Base-by-base conservation (phyloP, 306 rosid species). In the Acacia confusa region DNA sequence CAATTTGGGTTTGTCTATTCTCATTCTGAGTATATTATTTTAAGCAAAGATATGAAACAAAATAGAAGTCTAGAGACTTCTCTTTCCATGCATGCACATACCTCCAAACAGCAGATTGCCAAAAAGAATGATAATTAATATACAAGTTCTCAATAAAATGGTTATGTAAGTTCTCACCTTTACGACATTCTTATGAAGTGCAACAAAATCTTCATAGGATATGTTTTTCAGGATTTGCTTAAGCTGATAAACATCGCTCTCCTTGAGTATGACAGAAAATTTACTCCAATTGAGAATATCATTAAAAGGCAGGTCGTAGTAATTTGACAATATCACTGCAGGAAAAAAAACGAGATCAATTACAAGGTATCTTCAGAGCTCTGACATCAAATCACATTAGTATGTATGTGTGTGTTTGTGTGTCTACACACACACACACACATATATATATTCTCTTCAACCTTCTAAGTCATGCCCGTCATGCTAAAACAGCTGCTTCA, bases 301-400 rank as follows among this genome's bases (percentile, higher is more conserved):
- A 75, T 93, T 95, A 89, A 95, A 95, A 63, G 99, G 99, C 43
- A 95, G 93, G 87, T 95, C 97, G 75, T 95, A 95, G 84, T 92
- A 93, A 87, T 95, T 85, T 64, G 97, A 95, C 74, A 95, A 85
- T 90, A 95, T 93, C 74, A 95, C 98, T 95, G 92, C 92, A 90
- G 82, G 65, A 25, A 86, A 68, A 78, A 81, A 87, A 44, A 95
- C 61, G 41, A 81, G 78, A 81, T 79, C 58, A 82, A 61, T 24
- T 70, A 85, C 50, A 75, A 15, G 60, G 45, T 58, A 61, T 48
- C 55, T 28, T 78, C 19, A 65, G 83, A 8, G 13, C 40, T 36
- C 40, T 36, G 14, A 43, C 28, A 60, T 55, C 40, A 72, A 43
- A 76, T 67, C 57, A 81, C 66, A 82, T n/a, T n/a, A n/a, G n/a